Conservation (phyloP, 208 protist genomes). For the Kentomonas sorsogonicus region DNA sequence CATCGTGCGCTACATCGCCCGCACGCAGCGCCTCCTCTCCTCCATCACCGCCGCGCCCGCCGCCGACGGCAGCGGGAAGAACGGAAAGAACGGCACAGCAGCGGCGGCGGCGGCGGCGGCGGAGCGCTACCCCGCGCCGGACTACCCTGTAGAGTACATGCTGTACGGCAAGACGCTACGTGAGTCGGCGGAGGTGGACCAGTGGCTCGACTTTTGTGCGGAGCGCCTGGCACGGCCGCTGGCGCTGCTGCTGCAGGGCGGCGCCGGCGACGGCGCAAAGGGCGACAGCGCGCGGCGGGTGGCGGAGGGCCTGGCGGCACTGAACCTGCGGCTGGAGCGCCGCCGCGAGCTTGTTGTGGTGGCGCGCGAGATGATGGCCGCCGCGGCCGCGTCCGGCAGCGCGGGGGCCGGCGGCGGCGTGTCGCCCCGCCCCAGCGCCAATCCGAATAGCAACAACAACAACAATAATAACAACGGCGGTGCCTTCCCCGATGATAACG, state of each 20-base stretch:
- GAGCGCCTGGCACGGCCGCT: conserved; percentile 34
- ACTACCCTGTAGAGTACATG: conserved; percentile 50
- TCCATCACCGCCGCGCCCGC: neutral
- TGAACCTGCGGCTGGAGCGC: neutral
- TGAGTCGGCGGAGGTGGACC: conserved; percentile 65
- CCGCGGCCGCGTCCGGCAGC: neutral
- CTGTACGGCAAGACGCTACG: conserved; percentile 62
- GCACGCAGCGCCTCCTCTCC: conserved; percentile 30
- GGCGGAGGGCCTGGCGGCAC: conserved; percentile 6
- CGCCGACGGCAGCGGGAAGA: neutral
- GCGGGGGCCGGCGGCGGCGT: neutral
- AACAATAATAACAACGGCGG: neutral
- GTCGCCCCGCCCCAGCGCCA: neutral
- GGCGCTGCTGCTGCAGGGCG: conserved; percentile 22
- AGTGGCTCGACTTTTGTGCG: conserved; percentile 71
- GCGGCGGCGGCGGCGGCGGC: conserved; percentile 11
- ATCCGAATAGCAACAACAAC: neutral
- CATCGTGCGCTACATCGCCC: conserved; percentile 69
- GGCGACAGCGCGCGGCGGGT: neutral
- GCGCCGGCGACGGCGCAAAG: conserved; percentile 17
- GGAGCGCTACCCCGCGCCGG: conserved; percentile 43
- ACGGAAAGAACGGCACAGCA: conserved; percentile 4
- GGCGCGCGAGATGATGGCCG: conserved; percentile 10
- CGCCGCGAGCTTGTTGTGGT: too few relatives aligned
- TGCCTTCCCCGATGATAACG: too few relatives aligned